These are phyloP conservation scores for Penicillium griseofulvum DNA, from an alignment of 2,329 filamentous ascomycete species.

Conservation along the genomic window DNA sequence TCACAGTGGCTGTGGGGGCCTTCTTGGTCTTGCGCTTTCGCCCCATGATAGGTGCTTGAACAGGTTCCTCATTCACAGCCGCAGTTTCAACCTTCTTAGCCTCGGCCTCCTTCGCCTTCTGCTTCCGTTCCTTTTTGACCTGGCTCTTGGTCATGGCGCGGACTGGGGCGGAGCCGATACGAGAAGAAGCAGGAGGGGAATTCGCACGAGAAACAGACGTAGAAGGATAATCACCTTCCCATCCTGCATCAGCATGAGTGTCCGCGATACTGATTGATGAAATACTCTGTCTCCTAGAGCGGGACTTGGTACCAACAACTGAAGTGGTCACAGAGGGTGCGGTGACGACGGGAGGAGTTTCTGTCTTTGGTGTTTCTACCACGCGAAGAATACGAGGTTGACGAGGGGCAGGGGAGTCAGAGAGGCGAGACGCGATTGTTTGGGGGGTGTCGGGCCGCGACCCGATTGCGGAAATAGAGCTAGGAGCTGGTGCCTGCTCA, in stretches of 20 bases:
- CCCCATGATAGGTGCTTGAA: conserved; percentile 61
- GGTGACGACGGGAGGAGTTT: conserved; percentile 36
- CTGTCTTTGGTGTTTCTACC: conserved; percentile 55
- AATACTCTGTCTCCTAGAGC: conserved; percentile 42
- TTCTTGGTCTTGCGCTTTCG: conserved; percentile 61
- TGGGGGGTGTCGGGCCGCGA: conserved; percentile 52
- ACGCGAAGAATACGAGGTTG: conserved; percentile 56
- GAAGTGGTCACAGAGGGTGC: conserved; percentile 34
- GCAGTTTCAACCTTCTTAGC: conserved; percentile 43
- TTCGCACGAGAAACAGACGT: conserved; percentile 60
- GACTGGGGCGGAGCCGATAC: conserved; percentile 59
- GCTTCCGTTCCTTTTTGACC: conserved; percentile 57
- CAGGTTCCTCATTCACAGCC: conserved; percentile 48
- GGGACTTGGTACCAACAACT: conserved; percentile 29
- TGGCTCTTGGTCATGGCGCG: conserved; percentile 62
- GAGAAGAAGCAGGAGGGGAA: conserved; percentile 53
- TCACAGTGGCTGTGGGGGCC: conserved; percentile 31
- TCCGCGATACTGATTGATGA: conserved; percentile 59
- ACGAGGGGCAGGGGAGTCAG: conserved; percentile 39
- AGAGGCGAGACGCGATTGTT: conserved; percentile 37
- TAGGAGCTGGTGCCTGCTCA: conserved; percentile 27
- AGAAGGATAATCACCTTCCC: conserved; percentile 59
- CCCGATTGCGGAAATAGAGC: conserved; percentile 35
- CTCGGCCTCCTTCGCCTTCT: conserved; percentile 49
- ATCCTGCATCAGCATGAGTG: conserved; percentile 59